Evolutionary conservation across 257 asterid species (phyloP).

Genomic region (Gardenia jasminoides): DNA sequence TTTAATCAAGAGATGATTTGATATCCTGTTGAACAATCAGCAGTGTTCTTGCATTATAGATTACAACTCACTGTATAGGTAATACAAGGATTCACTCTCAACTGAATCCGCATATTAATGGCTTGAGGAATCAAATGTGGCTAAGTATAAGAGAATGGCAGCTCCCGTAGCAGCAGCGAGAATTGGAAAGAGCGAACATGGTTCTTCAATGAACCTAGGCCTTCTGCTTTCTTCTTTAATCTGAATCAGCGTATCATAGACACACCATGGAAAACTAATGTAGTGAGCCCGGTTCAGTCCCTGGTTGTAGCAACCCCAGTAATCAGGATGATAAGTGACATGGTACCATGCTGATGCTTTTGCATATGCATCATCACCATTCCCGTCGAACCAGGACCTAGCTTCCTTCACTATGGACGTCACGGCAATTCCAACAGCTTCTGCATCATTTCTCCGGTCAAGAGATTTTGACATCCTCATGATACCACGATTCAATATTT

Average conservation of each 20-base stretch:
- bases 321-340: neutral
- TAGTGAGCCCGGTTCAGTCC: neutral
- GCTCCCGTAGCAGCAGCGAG: too few species aligned
- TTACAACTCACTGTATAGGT: too few species aligned
- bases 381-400: neutral
- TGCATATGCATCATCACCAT: neutral
- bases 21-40: too few species aligned
- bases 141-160: too few species aligned
- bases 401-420: constrained; percentile 28
- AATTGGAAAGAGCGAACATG: too few species aligned
- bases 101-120: too few species aligned
- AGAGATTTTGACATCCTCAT: constrained; percentile 57
- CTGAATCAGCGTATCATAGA: neutral
- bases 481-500: constrained; percentile 56
- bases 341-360: neutral
- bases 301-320: neutral
- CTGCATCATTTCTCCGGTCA: constrained; percentile 64
- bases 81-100: too few species aligned
- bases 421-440: constrained; percentile 55
- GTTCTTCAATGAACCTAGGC: neutral
- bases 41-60: too few species aligned
- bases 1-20: too few species aligned
- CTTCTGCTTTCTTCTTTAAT: too few species aligned
- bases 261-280: neutral
- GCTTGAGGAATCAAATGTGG: too few species aligned